phyloP scores from a whole-genome alignment of 176 grass and related monocot species.

The Ensete glaucum region DNA sequence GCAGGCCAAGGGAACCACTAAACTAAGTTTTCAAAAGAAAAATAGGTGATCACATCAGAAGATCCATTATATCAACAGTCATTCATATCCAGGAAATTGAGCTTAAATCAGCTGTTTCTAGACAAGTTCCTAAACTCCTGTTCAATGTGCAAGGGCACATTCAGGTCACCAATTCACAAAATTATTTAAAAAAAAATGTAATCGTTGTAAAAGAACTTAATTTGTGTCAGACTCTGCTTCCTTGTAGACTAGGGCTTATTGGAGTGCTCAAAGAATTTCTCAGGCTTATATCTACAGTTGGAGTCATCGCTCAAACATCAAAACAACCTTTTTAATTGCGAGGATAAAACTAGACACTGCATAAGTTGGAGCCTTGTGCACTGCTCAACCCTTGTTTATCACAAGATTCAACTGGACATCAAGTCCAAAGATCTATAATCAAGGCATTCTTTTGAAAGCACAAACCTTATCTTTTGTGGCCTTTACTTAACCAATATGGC shows the following conservation, averaged over 20 bases:
- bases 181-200: no score
- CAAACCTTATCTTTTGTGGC: background rate
- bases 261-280: no score
- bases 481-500: background rate
- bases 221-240: background rate
- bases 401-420: background rate
- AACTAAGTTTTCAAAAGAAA: background rate
- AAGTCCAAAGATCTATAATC: background rate
- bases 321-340: no score
- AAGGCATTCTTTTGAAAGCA: background rate
- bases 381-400: background rate
- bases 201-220: background rate
- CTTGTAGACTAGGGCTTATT: no score
- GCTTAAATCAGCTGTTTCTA: background rate
- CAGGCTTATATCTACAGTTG: no score
- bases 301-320: no score
- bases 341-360: no score
- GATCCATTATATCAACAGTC: background rate
- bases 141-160: background rate
- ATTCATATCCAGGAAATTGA: background rate
- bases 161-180: background rate
- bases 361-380: no score
- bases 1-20: background rate
- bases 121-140: background rate
- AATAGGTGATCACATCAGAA: background rate